Conservation (phyloP, 2,329 filamentous ascomycete species). For the Aureobasidium uvarum region DNA sequence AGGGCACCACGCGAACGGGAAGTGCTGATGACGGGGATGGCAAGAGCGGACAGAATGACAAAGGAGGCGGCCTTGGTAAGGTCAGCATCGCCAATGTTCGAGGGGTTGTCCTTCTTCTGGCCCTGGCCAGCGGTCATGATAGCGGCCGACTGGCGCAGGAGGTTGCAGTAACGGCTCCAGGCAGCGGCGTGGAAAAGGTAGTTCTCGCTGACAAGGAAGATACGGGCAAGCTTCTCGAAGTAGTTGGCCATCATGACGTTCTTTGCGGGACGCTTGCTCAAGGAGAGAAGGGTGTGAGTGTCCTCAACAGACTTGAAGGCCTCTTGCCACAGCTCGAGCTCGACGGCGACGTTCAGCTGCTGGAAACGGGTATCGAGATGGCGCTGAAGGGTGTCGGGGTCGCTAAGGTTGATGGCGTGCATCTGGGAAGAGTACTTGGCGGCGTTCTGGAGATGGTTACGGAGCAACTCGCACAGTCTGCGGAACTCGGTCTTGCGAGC, state of each 20-base stretch:
- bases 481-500: constrained; percentile 99
- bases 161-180: constrained; percentile 96
- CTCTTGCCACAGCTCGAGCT: constrained; percentile 98
- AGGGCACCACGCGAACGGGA: constrained; percentile 92
- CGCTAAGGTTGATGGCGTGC: constrained; percentile 98
- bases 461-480: constrained; percentile 93
- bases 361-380: constrained; percentile 98
- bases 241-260: constrained; percentile 99
- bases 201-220: constrained; percentile 99
- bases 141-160: constrained; percentile 85
- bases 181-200: constrained; percentile 98
- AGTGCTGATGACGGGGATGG: constrained; percentile 99
- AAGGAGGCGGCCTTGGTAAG: constrained; percentile 94
- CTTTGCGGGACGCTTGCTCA: constrained; percentile 97
- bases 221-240: constrained; percentile 98
- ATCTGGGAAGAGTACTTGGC: constrained; percentile 99
- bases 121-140: constrained; percentile 80
- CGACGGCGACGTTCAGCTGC: constrained; percentile 96
- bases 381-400: constrained; percentile 94
- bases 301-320: constrained; percentile 99
- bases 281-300: constrained; percentile 93
- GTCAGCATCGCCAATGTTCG: constrained; percentile 76
- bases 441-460: constrained; percentile 98
- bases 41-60: constrained; percentile 87
- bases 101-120: constrained; percentile 92